phyloP scores from a whole-genome alignment of 83 land plant genomes.

The Picea engelmannii region DNA sequence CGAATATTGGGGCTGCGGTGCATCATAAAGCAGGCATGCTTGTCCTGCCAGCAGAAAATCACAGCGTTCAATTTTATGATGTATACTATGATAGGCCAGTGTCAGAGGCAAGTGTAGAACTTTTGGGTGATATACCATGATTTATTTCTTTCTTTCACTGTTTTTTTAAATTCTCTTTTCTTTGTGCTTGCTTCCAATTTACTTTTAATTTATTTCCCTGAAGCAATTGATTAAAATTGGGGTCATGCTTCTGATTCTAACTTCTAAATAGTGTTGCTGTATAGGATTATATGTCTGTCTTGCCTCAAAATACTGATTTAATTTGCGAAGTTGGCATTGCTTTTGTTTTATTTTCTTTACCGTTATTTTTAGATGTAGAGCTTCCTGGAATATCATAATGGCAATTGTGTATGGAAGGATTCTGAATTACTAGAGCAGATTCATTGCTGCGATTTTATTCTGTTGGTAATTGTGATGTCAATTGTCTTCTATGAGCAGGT shows the following conservation, averaged over 20 bases:
- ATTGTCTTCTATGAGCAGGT: slow-evolving; percentile 41
- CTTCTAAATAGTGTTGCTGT: not conserved
- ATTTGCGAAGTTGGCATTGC: not conserved
- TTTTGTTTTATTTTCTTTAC: not conserved
- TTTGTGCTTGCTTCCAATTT: too few relatives aligned
- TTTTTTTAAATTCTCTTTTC: not conserved
- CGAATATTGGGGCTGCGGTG: slow-evolving; percentile 36
- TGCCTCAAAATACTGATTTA: not conserved
- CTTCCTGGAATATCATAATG: not conserved
- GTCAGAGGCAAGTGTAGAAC: slow-evolving; percentile 48
- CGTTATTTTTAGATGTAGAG: not conserved
- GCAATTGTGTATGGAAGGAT: not conserved
- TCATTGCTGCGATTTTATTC: not conserved
- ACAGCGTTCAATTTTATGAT: slow-evolving; percentile 82
- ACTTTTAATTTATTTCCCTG: not conserved
- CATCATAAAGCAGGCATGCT: slow-evolving; percentile 53
- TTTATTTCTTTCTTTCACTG: not conserved
- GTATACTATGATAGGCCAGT: slow-evolving; percentile 60
- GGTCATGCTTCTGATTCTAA: not conserved
- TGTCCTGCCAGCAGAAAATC: slow-evolving; percentile 67
- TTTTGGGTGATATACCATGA: not conserved
- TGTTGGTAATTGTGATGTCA: not conserved
- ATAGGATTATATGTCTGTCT: not conserved
- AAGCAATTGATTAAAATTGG: not conserved
- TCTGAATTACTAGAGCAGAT: not conserved